A percentile compares a stretch with the other conserved stretches of the same genome.
Evolutionary conservation across 2,329 filamentous ascomycete genomes (phyloP).

Genomic region (Hymenoscyphus occultus): DNA sequence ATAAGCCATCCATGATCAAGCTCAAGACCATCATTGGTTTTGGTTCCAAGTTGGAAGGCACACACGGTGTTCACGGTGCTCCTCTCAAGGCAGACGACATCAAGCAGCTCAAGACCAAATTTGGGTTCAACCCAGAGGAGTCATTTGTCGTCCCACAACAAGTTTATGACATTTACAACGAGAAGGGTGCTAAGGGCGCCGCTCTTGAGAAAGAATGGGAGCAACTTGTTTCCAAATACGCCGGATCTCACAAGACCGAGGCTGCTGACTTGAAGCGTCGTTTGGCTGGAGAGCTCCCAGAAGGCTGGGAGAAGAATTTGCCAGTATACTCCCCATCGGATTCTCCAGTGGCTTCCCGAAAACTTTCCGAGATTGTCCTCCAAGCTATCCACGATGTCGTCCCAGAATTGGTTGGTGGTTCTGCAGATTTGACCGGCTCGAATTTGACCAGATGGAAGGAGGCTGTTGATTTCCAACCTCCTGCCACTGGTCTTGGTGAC

Average conservation of each 20-base stretch:
- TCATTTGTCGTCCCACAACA: conserved; percentile 89
- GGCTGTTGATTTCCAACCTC: conserved; percentile 95
- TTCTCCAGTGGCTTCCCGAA: conserved; percentile 83
- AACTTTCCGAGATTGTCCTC: conserved; percentile 92
- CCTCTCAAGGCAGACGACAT: conserved; percentile 93
- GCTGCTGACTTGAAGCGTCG: conserved; percentile 79
- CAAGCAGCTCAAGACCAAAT: conserved; percentile 89
- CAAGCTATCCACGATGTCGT: conserved; percentile 78
- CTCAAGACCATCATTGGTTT: conserved; percentile 96
- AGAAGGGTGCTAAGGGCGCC: conserved; percentile 81
- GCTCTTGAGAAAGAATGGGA: conserved; percentile 95
- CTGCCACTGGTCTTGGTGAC: conserved; percentile 78
- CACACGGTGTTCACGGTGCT: conserved; percentile 92
- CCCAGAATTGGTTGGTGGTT: conserved; percentile 92
- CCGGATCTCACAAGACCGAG: conserved; percentile 71
- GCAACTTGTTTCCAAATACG: conserved; percentile 85
- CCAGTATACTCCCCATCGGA: conserved; percentile 88
- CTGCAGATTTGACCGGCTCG: conserved; percentile 95
- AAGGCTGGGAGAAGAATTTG: conserved; percentile 93
- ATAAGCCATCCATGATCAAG: conserved; percentile 98
- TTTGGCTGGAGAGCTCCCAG: conserved; percentile 77
- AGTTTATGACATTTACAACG: conserved; percentile 87
- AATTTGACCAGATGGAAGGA: conserved; percentile 99
- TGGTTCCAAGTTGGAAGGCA: conserved; percentile 89
- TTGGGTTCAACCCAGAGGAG: conserved; percentile 94